Base-by-base conservation (phyloP, 2,329 filamentous ascomycete genomes). In the Colletotrichum lupini region DNA sequence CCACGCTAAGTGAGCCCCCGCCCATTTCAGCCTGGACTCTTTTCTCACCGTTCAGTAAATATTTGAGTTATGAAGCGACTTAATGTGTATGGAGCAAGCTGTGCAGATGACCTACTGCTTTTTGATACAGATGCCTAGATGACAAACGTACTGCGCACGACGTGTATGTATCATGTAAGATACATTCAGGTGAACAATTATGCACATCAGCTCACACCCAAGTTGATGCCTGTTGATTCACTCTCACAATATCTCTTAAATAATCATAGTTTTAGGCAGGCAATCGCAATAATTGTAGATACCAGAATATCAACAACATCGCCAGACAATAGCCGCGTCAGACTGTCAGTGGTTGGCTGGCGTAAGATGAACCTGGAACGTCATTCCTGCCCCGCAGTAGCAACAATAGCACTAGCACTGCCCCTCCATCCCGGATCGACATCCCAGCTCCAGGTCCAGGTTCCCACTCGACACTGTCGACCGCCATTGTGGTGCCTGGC, bases 381-480 rank as follows among this genome's bases (percentile, higher is more conserved):
- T 74, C 73, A 71, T 74, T n/a, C 37, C 26, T 71, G 73, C 73
- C 73, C 73, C 66, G 73, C 73, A 75, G 56, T 55, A 62, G 42
- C 42, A 49, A 49, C 19, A 49, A 22, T 49, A 49, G 57, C 56
- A 73, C 46, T 58, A 58, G 46, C 65, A 70, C 61, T 71, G 68
- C 72, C 68, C 72, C 72, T 74, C 72, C 62, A 72, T 63, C 35
- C 53, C 26, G 46, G 67, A 72, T 64, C 70, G 53, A 30, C 60
- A 65, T 65, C 58, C 58, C 53, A 67, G 64, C 37, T 68, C 35
- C 53, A 64, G 66, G 70, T 65, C 42, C 55, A 68, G 65, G 55
- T 73, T 73, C 60, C 71, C 67, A 71, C 67, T 61, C 30, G 49
- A 55, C 8, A 37, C 61, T 42, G 37, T 66, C 71, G 67, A 71